phyloP scores from a whole-genome alignment of 345 rosid species.

The Citrus australasica region DNA sequence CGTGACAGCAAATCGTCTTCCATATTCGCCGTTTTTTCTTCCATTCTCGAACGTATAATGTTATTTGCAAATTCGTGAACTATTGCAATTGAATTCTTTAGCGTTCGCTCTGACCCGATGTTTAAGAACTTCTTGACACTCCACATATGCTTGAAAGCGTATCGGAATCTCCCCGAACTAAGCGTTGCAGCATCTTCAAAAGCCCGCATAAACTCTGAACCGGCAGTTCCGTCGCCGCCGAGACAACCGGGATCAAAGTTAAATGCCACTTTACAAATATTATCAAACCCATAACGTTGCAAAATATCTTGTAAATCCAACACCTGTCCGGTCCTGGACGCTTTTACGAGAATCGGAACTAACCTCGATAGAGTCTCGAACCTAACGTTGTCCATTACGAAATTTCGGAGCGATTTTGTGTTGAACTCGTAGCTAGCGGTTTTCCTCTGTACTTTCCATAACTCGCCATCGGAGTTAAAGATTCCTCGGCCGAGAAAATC shows the following conservation, averaged over 20 bases:
- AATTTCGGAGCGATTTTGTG: conserved; percentile 27
- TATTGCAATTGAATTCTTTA: background rate
- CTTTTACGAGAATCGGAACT: background rate
- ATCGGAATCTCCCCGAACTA: background rate
- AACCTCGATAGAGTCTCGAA: background rate
- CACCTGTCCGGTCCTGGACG: background rate
- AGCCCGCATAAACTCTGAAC: background rate
- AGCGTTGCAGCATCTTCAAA: background rate
- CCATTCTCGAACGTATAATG: background rate
- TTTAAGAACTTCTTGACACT: background rate
- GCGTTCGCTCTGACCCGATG: background rate
- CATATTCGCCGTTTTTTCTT: background rate
- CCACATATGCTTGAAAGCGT: background rate
- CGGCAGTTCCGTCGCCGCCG: background rate
- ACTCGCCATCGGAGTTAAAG: conserved; percentile 28
- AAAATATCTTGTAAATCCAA: background rate
- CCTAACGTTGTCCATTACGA: conserved; percentile 1
- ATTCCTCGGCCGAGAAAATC: conserved; percentile 32
- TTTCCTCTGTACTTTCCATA: conserved; percentile 31
- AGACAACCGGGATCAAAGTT: background rate
- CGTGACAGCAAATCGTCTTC: background rate
- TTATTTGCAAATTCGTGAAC: background rate
- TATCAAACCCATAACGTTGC: background rate
- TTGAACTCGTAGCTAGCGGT: conserved; percentile 28
- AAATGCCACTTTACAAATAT: background rate